phyloP scores from a whole-genome alignment of 768 basidiomycete genomes.

The Mycena albidolilacea region DNA sequence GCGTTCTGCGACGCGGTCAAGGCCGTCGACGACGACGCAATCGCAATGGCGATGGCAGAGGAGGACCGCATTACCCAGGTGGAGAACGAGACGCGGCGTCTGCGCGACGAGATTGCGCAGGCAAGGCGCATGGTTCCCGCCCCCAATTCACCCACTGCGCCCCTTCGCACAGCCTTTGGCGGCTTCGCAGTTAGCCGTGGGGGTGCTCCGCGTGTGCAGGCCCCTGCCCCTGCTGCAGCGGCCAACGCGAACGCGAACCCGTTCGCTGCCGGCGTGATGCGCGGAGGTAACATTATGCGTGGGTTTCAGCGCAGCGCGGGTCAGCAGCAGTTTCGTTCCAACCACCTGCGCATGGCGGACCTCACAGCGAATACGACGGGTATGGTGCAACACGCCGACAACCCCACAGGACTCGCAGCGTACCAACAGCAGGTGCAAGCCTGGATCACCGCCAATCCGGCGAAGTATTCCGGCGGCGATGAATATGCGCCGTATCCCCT shows the following conservation, averaged over 20 bases:
- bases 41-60: slow-evolving; percentile 10
- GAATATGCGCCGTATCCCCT: slow-evolving; percentile 35
- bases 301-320: background rate
- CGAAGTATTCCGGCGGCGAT: slow-evolving; percentile 12
- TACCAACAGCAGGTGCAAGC: slow-evolving; percentile 21
- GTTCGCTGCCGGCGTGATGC: slow-evolving; percentile 4
- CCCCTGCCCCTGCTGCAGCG: background rate
- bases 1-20: slow-evolving; percentile 26
- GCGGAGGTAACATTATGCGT: background rate
- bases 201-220: background rate
- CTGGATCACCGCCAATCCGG: slow-evolving; percentile 13
- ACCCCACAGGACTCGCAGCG: background rate
- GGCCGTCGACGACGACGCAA: slow-evolving; percentile 23
- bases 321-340: slow-evolving; percentile 5
- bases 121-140: background rate
- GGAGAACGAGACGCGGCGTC: background rate
- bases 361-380: slow-evolving; percentile 16
- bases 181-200: slow-evolving; percentile 12
- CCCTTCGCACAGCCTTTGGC: slow-evolving; percentile 25
- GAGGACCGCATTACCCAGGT: slow-evolving; percentile 1
- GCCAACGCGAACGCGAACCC: slow-evolving; percentile 2
- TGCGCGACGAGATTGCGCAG: slow-evolving; percentile 19
- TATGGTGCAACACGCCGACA: slow-evolving; percentile 2
- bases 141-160: slow-evolving; percentile 18
- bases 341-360: slow-evolving; percentile 23